Base-by-base conservation (phyloP, 1,284 basidiomycete genomes). In the Trametes sp. region DNA sequence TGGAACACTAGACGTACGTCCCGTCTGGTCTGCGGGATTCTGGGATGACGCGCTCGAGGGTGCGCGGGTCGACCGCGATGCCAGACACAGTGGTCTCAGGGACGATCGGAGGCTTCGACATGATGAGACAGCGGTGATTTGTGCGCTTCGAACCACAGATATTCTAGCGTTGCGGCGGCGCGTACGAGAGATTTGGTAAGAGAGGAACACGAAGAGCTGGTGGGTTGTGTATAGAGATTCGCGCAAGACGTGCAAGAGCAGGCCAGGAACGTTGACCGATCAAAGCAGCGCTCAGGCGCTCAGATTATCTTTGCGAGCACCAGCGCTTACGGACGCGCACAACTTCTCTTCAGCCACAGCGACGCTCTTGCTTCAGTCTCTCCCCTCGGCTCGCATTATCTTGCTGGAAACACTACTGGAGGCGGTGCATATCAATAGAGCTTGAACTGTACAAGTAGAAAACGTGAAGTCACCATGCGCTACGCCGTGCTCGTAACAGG, bases 401-500 rank as follows among this genome's bases (percentile, higher is more conserved):
- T 4, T 23, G 4, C 33, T 14, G 14, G 26, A 29, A n/a, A 8
- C 3, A 14, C 49, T 14, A 19, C 19, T 19, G 14, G n/a, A 29
- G 44, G 28, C n/a, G 2, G 2, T 46, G n/a, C 45, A 24, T 26
- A 24, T 16, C 38, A 11, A 11, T 16, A 28, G 24, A 26, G 45
- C 14, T 13, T 16, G 4, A 7, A 24, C 24, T 14, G 11, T 4
- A 10, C 13, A 6, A 3, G 26, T 6, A 4, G 1, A 26, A 33
- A 16, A 21, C 38, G 7, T 1, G 7, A 8, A 2, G n/a, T 21
- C 41, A 42, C 8, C 9, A 96, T 97, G 94, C 89, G 94, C 63
- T 96, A 97, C 82, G 94, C 94, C 9, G 91, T 96, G 29, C 85
- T 97, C 46, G 84, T 92, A 54, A 91, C 92, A 59, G 95, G 95